Evolutionary conservation across 139 green algal genomes (phyloP), one percentile per base, ranked within the genome.

Genomic region (Coccomyxa sp.): DNA sequence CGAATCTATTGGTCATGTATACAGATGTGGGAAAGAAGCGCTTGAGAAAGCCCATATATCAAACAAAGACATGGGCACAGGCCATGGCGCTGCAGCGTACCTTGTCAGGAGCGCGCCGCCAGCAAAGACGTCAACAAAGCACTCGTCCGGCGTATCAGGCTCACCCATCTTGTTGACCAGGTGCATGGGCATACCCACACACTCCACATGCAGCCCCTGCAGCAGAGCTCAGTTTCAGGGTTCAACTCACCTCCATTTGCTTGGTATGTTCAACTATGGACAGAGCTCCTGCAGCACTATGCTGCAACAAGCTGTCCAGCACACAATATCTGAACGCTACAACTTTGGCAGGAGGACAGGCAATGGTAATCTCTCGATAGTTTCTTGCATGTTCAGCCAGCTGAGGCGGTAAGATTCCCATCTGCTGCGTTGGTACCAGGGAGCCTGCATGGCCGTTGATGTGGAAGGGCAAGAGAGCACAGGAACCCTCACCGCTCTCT

Each of bases 61-160:
- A 64, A 3, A 31, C 2, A 18, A 12, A 31, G 50, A 31, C 50
- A 10, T 64, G 50, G n/a, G n/a, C n/a, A n/a, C n/a, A n/a, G n/a
- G n/a, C n/a, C n/a, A n/a, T n/a, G 50, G 35, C 40, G 34, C 24
- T 34, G 33, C 50, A 27, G 16, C 44, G 24, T 38, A 84, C 76
- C 79, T 71, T 44, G 74, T 75, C 29, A 83, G 79, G 31, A 93
- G 38, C 1, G 34, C 58, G 33, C 88, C 85, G 38, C 86, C 79
- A 24, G 84, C 55, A 69, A 93, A 93, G n/a, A 85, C 81, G 73
- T 93, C 89, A 10, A 93, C 80, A 41, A 87, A 93, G 38, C 78
- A 55, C 73, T 87, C 82, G 7, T 78, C 54, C 0, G 41, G 29
- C 22, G 34, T 68, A 18, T 58, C 73, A 29, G 22, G 10, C 44